Base-by-base conservation (phyloP, 768 basidiomycete species). In the Cubamyces sp. region DNA sequence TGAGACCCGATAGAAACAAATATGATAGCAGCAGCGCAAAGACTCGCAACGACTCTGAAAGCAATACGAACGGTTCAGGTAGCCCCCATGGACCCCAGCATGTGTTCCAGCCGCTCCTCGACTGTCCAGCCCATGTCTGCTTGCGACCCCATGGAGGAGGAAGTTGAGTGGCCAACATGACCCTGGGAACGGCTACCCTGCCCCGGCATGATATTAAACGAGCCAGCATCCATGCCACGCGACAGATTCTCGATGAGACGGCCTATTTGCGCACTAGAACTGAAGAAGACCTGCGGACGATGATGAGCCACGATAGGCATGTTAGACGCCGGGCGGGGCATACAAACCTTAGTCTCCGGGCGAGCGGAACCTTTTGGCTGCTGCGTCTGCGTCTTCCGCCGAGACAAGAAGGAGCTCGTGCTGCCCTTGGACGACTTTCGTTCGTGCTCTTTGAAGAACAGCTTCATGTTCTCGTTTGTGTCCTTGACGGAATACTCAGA, bases 231-330 rank as follows among this genome's bases (percentile, higher is more conserved):
- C 78, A 86, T 85, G 34, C 87, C 88, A 71, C 87, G 87, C 49
- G 92, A 92, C 71, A 94, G 84, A 68, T 77, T 85, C 71, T 94
- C 92, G 60, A 94, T 92, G 61, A 94, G 80, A 66, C 87, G 89
- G 45, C 89, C 90, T 71, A 94, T 93, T 64, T 92, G 87, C 43
- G 86, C 83, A 23, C 88, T 80, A 18, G 90, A 85, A 67, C 87
- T 88, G 74, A 87, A 87, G 74, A 87, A 90, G 62, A 91, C 84
- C 89, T 91, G 54, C 46, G 72, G 18, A 65, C 62, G 55, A 54
- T 39, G 45, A 59, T 59, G 49, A 51, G 57, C 49, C 49, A 37
- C 60, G 45, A 55, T 66, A 54, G 57, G 54, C 26, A 55, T 49
- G 25, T 45, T 28, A 51, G 14, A 28, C 56, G 40, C 48, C 28